phyloP scores from a whole-genome alignment of 2,329 filamentous ascomycete genomes.

The Ophiostoma himal-ulmi region DNA sequence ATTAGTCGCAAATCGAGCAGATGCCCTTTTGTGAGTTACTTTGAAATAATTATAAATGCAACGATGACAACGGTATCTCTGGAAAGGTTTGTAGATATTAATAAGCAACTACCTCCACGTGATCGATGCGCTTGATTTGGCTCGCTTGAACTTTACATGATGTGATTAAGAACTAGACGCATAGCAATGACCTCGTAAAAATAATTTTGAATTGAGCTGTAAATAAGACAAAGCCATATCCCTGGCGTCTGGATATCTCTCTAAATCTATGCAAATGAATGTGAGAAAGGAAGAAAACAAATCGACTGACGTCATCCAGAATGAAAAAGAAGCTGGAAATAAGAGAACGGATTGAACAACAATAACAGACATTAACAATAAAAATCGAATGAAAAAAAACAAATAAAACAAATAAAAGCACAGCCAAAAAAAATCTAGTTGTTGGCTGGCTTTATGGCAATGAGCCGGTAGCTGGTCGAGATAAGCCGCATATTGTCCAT shows the following conservation, averaged over 20 bases:
- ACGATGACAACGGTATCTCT: too few species aligned
- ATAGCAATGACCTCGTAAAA: neutral
- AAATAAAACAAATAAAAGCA: neutral
- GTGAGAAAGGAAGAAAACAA: constrained; percentile 4
- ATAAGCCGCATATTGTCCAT: constrained; percentile 50
- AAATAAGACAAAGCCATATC: constrained; percentile 8
- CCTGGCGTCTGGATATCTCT: constrained; percentile 24
- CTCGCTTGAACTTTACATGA: too few species aligned
- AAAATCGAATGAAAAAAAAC: too few species aligned
- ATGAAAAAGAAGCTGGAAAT: neutral
- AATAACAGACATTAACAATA: neutral
- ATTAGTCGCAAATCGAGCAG: too few species aligned
- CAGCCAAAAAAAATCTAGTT: neutral
- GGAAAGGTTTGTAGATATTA: neutral
- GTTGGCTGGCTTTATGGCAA: constrained; percentile 41
- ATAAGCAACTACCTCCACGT: neutral
- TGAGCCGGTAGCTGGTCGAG: constrained; percentile 48
- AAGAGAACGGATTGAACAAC: too few species aligned
- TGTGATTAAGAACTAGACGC: too few species aligned
- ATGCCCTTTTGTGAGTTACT: neutral
- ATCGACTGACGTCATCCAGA: neutral
- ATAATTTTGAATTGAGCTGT: neutral
- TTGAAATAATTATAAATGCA: neutral
- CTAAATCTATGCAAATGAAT: constrained; percentile 22
- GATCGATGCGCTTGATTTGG: neutral